Evolutionary conservation across 2,329 filamentous ascomycete species (phyloP).

Genomic region (Pseudophaeomoniella oleicola): DNA sequence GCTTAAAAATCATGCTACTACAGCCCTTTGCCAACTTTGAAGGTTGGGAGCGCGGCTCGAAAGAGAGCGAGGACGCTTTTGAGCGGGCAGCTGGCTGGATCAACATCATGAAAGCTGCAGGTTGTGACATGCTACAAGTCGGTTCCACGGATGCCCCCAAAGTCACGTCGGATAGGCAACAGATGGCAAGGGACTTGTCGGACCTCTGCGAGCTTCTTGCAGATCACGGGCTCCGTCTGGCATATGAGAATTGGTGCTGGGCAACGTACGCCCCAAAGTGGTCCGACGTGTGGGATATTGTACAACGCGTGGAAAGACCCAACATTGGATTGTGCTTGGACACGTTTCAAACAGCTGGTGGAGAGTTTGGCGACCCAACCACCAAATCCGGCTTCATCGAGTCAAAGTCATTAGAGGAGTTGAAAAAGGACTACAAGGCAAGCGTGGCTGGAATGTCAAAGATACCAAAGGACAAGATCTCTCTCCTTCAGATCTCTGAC

Average conservation of each 20-base stretch:
- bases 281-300: conserved; percentile 56
- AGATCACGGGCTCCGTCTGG: conserved; percentile 42
- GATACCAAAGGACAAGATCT: conserved; percentile 57
- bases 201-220: conserved; percentile 50
- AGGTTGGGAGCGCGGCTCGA: conserved; percentile 48
- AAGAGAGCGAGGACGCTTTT: conserved; percentile 48
- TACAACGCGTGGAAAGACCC: conserved; percentile 42
- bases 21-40: conserved; percentile 69
- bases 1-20: conserved; percentile 52
- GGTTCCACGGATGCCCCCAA: conserved; percentile 50
- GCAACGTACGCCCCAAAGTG: conserved; percentile 54
- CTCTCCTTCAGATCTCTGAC: conserved; percentile 59
- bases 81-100: conserved; percentile 52
- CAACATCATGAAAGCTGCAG: conserved; percentile 53
- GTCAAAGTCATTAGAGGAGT: conserved; percentile 25
- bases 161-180: conserved; percentile 34
- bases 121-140: conserved; percentile 56
- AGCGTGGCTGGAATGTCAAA: conserved; percentile 45
- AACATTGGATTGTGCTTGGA: conserved; percentile 66
- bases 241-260: conserved; percentile 79
- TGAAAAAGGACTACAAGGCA: conserved; percentile 35
- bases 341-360: conserved; percentile 60
- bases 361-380: conserved; percentile 59
- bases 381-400: conserved; percentile 46
- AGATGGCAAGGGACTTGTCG: conserved; percentile 46